Evolutionary conservation across 2,329 filamentous ascomycete species (phyloP), one percentile per base, ranked within the genome.

Genomic region (Microsporum ferrugineum): DNA sequence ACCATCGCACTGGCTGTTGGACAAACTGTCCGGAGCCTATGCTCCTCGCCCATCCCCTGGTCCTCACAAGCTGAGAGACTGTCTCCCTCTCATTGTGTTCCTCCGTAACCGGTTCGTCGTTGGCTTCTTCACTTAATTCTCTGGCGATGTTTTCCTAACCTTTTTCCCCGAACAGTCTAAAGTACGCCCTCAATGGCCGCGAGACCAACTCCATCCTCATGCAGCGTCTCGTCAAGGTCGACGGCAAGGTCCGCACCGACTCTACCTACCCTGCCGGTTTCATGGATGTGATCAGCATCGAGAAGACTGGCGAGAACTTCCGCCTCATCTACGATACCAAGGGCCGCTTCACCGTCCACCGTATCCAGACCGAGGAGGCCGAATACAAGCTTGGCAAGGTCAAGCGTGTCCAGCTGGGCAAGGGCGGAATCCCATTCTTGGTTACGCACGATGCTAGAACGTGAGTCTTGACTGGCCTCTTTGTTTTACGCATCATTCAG

Each of bases 371-470:
- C 71, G 94, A 97, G 84, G 94, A 99, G 89, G 91, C 92, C 73
- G 87, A 94, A 84, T 99, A 96, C 89, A 99, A 99, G 88, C 85
- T 99, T 74, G 91, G 91, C 85, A 99, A 97, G 86, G 94, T 99
- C 84, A 96, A 96, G 89, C 88, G 92, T 76, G 94, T 99, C 67
- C 94, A 99, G 85, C 86, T 99, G 74, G 94, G 94, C 84, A 92
- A 91, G 82, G 95, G 94, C 82, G 94, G 91, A 84, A 95, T 99
- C 87, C 94, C 94, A 95, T 99, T 96, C 91, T 96, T 97, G 91
- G 94, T 99, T 89, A 99, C 94, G 91, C 94, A 99, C 89, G 94
- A 99, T 94, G 94, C 94, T 83, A 88, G 94, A 91, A 99, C 94
- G 92, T 99, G 84, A 96, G 92, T 97, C 88, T 68, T 69, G 17